Evolutionary conservation across 352 stramenopile species (phyloP).

Genomic region (Phytopythium mirpurense): DNA sequence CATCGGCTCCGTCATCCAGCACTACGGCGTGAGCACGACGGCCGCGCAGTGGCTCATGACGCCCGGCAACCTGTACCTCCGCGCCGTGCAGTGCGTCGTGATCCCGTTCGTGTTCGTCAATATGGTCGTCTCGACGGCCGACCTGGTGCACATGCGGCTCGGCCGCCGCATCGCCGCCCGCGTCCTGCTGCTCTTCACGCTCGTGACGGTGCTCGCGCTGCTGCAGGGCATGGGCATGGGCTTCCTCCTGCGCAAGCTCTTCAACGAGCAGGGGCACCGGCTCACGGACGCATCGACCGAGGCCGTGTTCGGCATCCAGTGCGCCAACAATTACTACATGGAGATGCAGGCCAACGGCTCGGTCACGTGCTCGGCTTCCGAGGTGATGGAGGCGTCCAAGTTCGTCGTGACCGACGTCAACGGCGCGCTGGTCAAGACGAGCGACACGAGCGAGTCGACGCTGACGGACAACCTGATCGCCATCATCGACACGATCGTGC

Average conservation of each 20-base stretch:
- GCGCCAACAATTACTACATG: constrained; percentile 62
- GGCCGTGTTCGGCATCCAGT: constrained; percentile 70
- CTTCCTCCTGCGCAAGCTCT: constrained; percentile 36
- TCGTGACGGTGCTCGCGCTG: constrained; percentile 42
- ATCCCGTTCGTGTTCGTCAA: constrained; percentile 80
- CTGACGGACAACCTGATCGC: constrained; percentile 61
- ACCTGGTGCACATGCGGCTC: constrained; percentile 53
- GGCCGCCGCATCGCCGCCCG: constrained; percentile 37
- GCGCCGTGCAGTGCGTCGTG: constrained; percentile 72
- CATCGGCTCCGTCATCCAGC: constrained; percentile 44
- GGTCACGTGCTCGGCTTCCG: constrained; percentile 50
- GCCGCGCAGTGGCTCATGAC: constrained; percentile 61
- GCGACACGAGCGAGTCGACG: constrained; percentile 31
- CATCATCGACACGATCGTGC: constrained; percentile 57
- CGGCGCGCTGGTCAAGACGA: constrained; percentile 39
- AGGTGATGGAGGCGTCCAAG: constrained; percentile 28
- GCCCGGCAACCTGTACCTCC: constrained; percentile 67
- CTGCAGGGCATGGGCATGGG: constrained; percentile 54
- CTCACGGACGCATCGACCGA: constrained; percentile 21
- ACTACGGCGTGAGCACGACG: constrained; percentile 37
- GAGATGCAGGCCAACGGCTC: constrained; percentile 37
- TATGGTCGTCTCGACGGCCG: constrained; percentile 57
- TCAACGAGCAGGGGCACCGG: constrained; percentile 25
- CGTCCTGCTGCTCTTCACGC: constrained; percentile 34
- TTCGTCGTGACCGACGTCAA: constrained; percentile 64